These are phyloP conservation scores for Aspergillus panamensis DNA, from an alignment of 495 filamentous ascomycete species.

Conservation along the genomic window DNA sequence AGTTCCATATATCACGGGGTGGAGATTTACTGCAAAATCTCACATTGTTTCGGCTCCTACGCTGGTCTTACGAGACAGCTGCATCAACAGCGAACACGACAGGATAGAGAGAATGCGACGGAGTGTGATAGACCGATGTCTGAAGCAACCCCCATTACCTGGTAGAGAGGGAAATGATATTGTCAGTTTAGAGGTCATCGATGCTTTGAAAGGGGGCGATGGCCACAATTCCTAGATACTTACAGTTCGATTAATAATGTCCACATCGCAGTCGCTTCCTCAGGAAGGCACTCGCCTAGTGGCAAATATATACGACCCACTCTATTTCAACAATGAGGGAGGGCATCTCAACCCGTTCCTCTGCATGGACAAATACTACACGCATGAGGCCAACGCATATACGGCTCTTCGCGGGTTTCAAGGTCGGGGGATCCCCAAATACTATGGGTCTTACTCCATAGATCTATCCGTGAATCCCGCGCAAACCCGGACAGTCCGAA, in stretches of 20 bases:
- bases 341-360: constrained; percentile 25
- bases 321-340: constrained; percentile 28
- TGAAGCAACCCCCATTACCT: constrained; percentile 23
- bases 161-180: constrained; percentile 13
- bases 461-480: constrained; percentile 18
- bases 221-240: constrained; percentile 26
- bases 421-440: constrained; percentile 19
- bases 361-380: constrained; percentile 27
- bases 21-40: constrained; percentile 22
- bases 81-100: constrained; percentile 24
- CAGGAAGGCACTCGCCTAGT: constrained; percentile 19
- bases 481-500: constrained; percentile 21
- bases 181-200: constrained; percentile 19
- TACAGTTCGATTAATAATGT: constrained; percentile 16
- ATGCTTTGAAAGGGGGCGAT: constrained; percentile 24
- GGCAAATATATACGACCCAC: constrained; percentile 32
- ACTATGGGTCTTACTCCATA: constrained; percentile 27
- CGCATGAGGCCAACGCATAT: constrained; percentile 28
- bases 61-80: constrained; percentile 15
- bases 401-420: constrained; percentile 18
- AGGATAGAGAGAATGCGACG: constrained; percentile 17
- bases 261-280: constrained; percentile 6
- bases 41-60: constrained; percentile 20
- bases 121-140: constrained; percentile 23
- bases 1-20: constrained; percentile 19